These are phyloP conservation scores for Ceratocystis eucalypticola DNA, from an alignment of 2,329 filamentous ascomycete genomes.

Conservation along the genomic window DNA sequence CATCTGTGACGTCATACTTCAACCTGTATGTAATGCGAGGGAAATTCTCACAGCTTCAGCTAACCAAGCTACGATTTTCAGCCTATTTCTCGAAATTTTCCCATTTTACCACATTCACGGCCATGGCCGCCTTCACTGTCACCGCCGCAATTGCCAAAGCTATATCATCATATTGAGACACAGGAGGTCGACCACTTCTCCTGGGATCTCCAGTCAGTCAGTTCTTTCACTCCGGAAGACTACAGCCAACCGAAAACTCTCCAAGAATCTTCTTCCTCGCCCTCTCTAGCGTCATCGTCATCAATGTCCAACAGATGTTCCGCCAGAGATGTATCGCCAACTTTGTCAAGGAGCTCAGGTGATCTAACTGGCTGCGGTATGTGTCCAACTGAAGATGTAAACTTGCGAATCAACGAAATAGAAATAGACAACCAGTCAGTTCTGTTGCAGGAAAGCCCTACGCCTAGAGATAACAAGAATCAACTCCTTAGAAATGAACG, in stretches of 20 bases:
- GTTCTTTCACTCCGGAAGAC: slow-evolving; percentile 18
- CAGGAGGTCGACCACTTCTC: not conserved
- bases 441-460: not conserved
- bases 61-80: too few relatives aligned
- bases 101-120: not conserved
- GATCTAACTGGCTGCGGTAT: not conserved
- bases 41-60: too few relatives aligned
- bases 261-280: not conserved
- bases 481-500: not conserved
- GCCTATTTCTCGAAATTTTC: too few relatives aligned
- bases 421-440: not conserved
- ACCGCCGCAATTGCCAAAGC: not conserved
- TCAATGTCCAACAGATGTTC: not conserved
- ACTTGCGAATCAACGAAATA: not conserved
- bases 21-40: too few relatives aligned
- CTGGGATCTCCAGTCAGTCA: slow-evolving; percentile 14
- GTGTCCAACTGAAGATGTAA: not conserved
- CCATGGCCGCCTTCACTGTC: not conserved
- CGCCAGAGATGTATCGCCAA: not conserved
- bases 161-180: not conserved
- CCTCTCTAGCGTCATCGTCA: not conserved
- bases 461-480: not conserved
- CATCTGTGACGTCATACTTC: too few relatives aligned
- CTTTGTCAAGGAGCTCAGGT: not conserved
- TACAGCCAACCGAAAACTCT: not conserved